Conservation (phyloP, 2,329 filamentous ascomycete genomes). For the Colletotrichum lentis region DNA sequence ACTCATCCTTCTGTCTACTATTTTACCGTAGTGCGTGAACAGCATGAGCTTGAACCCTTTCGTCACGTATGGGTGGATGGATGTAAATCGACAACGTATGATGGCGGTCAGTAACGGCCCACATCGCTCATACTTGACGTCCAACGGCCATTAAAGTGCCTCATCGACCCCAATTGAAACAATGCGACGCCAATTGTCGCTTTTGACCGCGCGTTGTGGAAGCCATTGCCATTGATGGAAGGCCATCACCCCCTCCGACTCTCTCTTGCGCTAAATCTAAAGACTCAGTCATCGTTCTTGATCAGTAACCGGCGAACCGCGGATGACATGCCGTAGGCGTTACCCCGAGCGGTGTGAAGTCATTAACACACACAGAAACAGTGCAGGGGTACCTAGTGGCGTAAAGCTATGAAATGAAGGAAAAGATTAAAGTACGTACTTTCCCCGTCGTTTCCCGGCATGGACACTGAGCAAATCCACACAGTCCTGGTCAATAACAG, state of each 20-base stretch:
- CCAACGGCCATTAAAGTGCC: slow-evolving; percentile 32
- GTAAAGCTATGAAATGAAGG: slow-evolving; percentile 13
- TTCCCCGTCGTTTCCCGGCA: slow-evolving; percentile 18
- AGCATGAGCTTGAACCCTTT: slow-evolving; percentile 10
- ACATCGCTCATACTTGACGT: slow-evolving; percentile 5
- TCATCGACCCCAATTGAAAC: slow-evolving; percentile 19
- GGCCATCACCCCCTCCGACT: not conserved
- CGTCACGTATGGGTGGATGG: slow-evolving; percentile 11
- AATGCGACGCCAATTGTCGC: slow-evolving; percentile 27
- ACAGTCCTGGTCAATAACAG: slow-evolving; percentile 21
- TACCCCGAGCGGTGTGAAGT: not conserved
- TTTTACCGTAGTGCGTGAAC: not conserved
- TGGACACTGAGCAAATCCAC: slow-evolving; percentile 20
- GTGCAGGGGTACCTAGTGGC: not conserved
- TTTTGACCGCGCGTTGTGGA: not conserved
- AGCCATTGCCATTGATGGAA: too few species aligned
- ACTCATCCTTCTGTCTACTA: not conserved
- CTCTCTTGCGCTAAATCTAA: not conserved
- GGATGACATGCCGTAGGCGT: slow-evolving; percentile 17
- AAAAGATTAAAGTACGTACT: slow-evolving; percentile 30
- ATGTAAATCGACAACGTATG: not conserved
- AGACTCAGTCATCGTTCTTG: slow-evolving; percentile 21
- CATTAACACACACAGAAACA: not conserved
- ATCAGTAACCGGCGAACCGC: slow-evolving; percentile 26
- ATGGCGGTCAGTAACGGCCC: slow-evolving; percentile 32